phyloP scores from a whole-genome alignment of 2,329 filamentous ascomycete species.

The Rhexocercosporidium sp. region DNA sequence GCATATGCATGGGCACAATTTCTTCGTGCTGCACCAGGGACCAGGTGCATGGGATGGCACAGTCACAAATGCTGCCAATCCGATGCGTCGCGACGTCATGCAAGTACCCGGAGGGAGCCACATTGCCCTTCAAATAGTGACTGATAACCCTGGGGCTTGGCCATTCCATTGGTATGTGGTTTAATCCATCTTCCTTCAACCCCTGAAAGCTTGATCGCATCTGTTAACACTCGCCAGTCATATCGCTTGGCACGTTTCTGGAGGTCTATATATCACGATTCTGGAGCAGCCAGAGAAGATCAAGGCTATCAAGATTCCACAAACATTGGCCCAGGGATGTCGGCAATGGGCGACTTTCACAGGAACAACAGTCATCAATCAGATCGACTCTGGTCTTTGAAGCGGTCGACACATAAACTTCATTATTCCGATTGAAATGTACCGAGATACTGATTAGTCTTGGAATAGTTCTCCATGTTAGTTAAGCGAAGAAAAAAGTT shows the following conservation, averaged over 20 bases:
- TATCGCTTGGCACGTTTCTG: conserved; percentile 55
- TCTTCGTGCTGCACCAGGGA: conserved; percentile 65
- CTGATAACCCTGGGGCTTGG: conserved; percentile 59
- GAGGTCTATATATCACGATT: conserved; percentile 47
- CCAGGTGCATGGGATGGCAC: conserved; percentile 36
- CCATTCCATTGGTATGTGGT: conserved; percentile 48
- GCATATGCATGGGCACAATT: conserved; percentile 75
- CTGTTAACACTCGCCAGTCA: conserved; percentile 38
- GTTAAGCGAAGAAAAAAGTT: too few species aligned
- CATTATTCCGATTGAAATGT: neutral
- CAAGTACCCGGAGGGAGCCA: conserved; percentile 49
- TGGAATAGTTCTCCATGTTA: too few species aligned
- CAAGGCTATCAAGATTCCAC: conserved; percentile 15
- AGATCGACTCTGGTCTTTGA: conserved; percentile 56
- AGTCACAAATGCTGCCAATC: conserved; percentile 51
- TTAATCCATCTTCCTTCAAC: neutral
- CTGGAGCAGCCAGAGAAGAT: conserved; percentile 46
- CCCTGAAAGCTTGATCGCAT: neutral
- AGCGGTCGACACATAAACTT: neutral
- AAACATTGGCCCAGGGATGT: conserved; percentile 39
- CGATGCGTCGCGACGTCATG: conserved; percentile 57
- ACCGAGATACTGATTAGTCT: too few species aligned
- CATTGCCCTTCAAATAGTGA: conserved; percentile 31
- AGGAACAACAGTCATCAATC: conserved; percentile 50
- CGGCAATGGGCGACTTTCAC: conserved; percentile 58